phyloP scores from a whole-genome alignment of 2,329 filamentous ascomycete genomes.

The Trichoderma oligosporum region DNA sequence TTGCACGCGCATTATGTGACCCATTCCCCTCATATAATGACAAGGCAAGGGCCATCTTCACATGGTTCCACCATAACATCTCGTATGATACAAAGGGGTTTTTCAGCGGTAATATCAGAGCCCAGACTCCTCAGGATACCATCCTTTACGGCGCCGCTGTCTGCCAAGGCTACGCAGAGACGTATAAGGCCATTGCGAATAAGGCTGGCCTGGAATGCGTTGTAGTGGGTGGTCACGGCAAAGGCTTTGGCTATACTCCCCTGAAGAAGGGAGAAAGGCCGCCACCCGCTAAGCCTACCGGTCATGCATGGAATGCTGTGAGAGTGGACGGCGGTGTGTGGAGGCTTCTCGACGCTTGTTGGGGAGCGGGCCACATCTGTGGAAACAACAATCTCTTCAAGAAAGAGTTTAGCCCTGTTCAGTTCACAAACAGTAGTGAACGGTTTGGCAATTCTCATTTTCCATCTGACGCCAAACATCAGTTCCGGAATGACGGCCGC shows the following conservation, averaged over 20 bases:
- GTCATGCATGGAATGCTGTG: conserved; percentile 93
- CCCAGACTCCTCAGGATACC: conserved; percentile 66
- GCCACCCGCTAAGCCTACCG: conserved; percentile 58
- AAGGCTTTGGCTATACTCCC: conserved; percentile 71
- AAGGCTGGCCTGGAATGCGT: conserved; percentile 76
- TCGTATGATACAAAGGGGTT: conserved; percentile 78
- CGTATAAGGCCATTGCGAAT: conserved; percentile 74
- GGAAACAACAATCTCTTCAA: conserved; percentile 55
- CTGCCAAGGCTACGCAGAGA: conserved; percentile 83
- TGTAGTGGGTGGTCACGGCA: conserved; percentile 74
- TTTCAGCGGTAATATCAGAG: conserved; percentile 65
- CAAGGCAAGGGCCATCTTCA: conserved; percentile 89
- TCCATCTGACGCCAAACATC: conserved; percentile 62
- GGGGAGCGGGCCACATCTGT: conserved; percentile 76
- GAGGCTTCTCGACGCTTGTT: conserved; percentile 90
- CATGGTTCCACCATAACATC: conserved; percentile 94
- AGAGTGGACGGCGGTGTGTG: conserved; percentile 80
- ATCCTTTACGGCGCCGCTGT: conserved; percentile 77
- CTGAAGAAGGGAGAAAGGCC: conserved; percentile 60
- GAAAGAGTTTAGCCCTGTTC: conserved; percentile 61
- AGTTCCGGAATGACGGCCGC: conserved; percentile 71
- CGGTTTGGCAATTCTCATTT: conserved; percentile 80
- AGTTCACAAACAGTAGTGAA: conserved; percentile 64
- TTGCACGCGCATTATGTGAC: conserved; percentile 73
- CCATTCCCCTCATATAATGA: conserved; percentile 81